Evolutionary conservation across 164 flowering plant genomes (phyloP), one percentile per base, ranked within the genome.

Genomic region (Macadamia tetraphylla): DNA sequence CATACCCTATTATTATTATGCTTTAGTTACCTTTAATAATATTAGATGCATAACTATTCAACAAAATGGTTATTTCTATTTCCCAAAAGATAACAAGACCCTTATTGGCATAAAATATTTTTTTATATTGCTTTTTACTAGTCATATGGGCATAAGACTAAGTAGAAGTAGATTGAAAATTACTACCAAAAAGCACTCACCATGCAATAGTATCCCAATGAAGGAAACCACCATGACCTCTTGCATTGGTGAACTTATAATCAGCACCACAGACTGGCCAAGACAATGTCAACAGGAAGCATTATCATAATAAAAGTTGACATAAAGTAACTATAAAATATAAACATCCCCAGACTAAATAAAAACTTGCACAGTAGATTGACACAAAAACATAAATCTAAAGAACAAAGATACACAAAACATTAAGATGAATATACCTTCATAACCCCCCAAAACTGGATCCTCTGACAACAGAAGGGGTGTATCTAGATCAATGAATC

Each of bases 401-500:
- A 51, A 58, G 51, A 48, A 58, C 0, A 49, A 60, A 30, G 23
- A 64, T 14, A 51, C 43, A 32, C 40, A 35, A 58, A 67, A 4
- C 62, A 55, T 46, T 35, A 49, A 53, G 55, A 35, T 51, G 60
- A 60, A 46, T 42, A 56, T 82, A 92, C 98, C 98, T 84, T 93
- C 91, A 81, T 93, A 93, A 58, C 98, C 98, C 63, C 75, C 92
- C 58, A 68, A 46, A 62, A 93, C 98, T 52, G 97, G 98, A 80
- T 93, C 98, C 72, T 89, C 91, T 6, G 94, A 77, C 43, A 91
- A 83, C 56, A 93, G 79, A 67, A 93, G 80, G 1, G 97, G 98
- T 14, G 98, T 93, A 70, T 93, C 97, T 1, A 93, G 79, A 82
- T 93, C 95, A 77, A 93, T 77, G 71, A 80, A 91, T 77, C 97